These are phyloP conservation scores for Prunus mume DNA, from an alignment of 306 rosid species.

Conservation along the genomic window DNA sequence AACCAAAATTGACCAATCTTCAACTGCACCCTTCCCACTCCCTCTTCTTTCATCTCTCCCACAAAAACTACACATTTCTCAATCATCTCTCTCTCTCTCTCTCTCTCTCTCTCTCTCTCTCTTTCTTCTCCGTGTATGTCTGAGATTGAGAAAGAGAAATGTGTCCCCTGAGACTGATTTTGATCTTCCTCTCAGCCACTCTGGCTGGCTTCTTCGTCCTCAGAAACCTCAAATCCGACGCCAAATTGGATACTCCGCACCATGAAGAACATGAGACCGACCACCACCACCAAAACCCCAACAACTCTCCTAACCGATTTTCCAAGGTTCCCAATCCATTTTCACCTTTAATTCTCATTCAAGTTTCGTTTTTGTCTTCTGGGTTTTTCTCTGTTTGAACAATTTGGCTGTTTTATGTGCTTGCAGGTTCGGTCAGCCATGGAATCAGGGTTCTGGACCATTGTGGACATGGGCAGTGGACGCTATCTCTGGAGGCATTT, in stretches of 20 bases:
- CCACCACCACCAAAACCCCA: conserved; percentile 16
- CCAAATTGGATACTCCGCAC: conserved; percentile 1
- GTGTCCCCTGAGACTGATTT: conserved; percentile 85
- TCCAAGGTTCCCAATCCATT: conserved; percentile 33
- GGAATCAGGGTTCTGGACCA: conserved; percentile 78
- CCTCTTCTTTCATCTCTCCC: not conserved
- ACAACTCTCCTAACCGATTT: conserved; percentile 34
- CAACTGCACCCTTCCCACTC: conserved; percentile 23
- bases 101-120: not conserved
- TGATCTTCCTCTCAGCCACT: conserved; percentile 89
- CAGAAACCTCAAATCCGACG: conserved; percentile 67
- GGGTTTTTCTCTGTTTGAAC: conserved; percentile 13
- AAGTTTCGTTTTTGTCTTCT: not conserved
- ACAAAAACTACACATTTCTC: not conserved
- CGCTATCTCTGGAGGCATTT: conserved; percentile 90
- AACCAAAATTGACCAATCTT: conserved; percentile 23
- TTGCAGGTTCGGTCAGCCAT: conserved; percentile 55
- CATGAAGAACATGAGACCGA: not conserved
- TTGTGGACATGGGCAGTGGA: conserved; percentile 92
- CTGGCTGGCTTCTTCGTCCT: conserved; percentile 90
- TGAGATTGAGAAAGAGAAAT: conserved; percentile 32
- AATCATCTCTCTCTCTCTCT: not conserved
- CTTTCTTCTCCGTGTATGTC: not conserved
- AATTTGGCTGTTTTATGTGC: not conserved
- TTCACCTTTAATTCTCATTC: not conserved